These are phyloP conservation scores for Arabidopsis arenosa DNA, from an alignment of 345 rosid species.

Conservation along the genomic window DNA sequence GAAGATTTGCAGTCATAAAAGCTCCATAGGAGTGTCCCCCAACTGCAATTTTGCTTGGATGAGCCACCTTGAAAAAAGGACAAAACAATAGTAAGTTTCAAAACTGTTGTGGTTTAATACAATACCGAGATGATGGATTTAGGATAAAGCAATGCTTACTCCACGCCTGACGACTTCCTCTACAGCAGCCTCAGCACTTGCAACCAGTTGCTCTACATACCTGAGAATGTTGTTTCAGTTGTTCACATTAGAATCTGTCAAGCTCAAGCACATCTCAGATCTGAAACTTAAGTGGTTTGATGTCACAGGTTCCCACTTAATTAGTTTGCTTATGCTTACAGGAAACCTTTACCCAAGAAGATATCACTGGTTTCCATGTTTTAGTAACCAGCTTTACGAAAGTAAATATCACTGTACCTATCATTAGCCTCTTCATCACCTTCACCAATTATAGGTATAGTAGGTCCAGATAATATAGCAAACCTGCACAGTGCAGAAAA, in stretches of 20 bases:
- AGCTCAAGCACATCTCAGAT: conserved; percentile 15
- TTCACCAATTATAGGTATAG: conserved; percentile 97
- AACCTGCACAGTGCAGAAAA: conserved; percentile 58
- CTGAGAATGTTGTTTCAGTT: conserved; percentile 48
- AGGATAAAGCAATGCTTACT: conserved; percentile 53
- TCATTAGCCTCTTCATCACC: conserved; percentile 98
- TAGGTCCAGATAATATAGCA: conserved; percentile 96
- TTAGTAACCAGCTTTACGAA: conserved; percentile 6
- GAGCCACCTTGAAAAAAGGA: conserved; percentile 68
- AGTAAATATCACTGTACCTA: conserved; percentile 55
- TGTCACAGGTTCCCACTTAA: conserved; percentile 16
- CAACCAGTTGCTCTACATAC: conserved; percentile 91
- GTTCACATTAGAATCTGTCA: conserved; percentile 28
- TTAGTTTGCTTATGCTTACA: conserved; percentile 9
- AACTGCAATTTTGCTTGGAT: conserved; percentile 85
- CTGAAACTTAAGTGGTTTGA: not conserved
- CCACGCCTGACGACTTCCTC: conserved; percentile 94
- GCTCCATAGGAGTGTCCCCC: conserved; percentile 99
- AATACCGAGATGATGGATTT: conserved; percentile 6
- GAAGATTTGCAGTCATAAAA: conserved; percentile 96
- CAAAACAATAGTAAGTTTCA: not conserved
- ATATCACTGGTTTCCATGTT: conserved; percentile 11
- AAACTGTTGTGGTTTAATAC: conserved; percentile 13
- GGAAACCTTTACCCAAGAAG: not conserved
- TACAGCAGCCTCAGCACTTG: conserved; percentile 99